Percentiles rank a stretch among this genome's conserved stretches.
Evolutionary conservation across 768 basidiomycete genomes (phyloP).

Genomic region (Sutorius australiensis): DNA sequence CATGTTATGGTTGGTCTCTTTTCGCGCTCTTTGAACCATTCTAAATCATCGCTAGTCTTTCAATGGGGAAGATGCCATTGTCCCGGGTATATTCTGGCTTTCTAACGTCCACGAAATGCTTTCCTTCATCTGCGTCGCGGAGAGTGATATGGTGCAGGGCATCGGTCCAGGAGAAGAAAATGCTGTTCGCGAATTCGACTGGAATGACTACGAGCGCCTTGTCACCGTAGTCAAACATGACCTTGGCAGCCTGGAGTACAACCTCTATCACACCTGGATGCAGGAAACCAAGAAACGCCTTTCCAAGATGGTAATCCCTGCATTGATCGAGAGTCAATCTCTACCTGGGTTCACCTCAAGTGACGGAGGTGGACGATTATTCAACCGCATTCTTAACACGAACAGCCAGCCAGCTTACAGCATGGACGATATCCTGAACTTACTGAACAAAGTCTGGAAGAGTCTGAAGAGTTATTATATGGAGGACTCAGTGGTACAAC

Average conservation of each 20-base stretch:
- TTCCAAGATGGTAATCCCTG: slow-evolving; percentile 98
- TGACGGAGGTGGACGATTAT: slow-evolving; percentile 88
- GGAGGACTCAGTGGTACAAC: slow-evolving; percentile 95
- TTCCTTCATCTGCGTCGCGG: slow-evolving; percentile 98
- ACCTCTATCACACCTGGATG: slow-evolving; percentile 99
- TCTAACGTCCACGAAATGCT: slow-evolving; percentile 99
- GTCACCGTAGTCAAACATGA: slow-evolving; percentile 99
- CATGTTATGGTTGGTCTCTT: slow-evolving; percentile 86
- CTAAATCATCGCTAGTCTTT: slow-evolving; percentile 56
- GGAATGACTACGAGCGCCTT: slow-evolving; percentile 94
- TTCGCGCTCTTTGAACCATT: neutral
- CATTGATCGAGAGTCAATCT: slow-evolving; percentile 95
- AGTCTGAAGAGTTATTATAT: slow-evolving; percentile 97
- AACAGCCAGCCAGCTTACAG: slow-evolving; percentile 87
- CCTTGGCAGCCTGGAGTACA: slow-evolving; percentile 96
- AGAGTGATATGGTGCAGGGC: slow-evolving; percentile 96
- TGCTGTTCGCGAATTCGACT: slow-evolving; percentile 87
- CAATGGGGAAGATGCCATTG: slow-evolving; percentile 88
- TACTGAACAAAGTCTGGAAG: slow-evolving; percentile 98
- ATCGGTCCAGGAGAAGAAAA: slow-evolving; percentile 96
- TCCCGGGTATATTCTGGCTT: slow-evolving; percentile 99
- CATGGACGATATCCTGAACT: slow-evolving; percentile 97
- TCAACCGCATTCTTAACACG: slow-evolving; percentile 86
- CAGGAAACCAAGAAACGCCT: slow-evolving; percentile 94
- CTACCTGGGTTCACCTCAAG: slow-evolving; percentile 96